phyloP scores from a whole-genome alignment of 805 yeast genomes.

The Yarrowia keelungensis region DNA sequence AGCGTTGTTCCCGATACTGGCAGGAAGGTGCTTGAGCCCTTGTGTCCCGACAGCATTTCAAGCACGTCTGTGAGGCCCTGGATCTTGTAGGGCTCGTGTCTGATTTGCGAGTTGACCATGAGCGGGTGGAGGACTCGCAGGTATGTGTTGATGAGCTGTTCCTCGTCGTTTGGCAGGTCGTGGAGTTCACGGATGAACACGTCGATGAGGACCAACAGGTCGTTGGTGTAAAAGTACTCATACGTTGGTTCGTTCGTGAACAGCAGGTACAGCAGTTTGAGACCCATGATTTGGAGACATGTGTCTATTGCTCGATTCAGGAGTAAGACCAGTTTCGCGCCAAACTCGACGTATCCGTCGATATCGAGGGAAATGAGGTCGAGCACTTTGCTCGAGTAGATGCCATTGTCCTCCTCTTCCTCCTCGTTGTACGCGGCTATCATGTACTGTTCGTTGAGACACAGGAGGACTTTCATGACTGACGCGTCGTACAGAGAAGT shows the following conservation, averaged over 20 bases:
- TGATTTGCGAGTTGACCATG: constrained; percentile 67
- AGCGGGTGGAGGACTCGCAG: constrained; percentile 77
- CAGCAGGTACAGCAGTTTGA: constrained; percentile 77
- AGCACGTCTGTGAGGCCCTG: constrained; percentile 61
- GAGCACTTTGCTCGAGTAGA: constrained; percentile 59
- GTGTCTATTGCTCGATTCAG: constrained; percentile 77
- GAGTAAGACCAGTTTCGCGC: constrained; percentile 72
- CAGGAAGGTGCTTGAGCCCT: constrained; percentile 33
- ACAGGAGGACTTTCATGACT: constrained; percentile 71
- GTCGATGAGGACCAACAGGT: constrained; percentile 81
- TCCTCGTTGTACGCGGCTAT: constrained; percentile 49
- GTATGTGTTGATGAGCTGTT: constrained; percentile 68
- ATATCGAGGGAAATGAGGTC: constrained; percentile 58
- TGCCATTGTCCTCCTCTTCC: constrained; percentile 1
- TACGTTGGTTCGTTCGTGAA: constrained; percentile 70
- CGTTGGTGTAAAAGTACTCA: constrained; percentile 80
- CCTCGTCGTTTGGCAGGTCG: constrained; percentile 68
- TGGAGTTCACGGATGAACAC: constrained; percentile 80
- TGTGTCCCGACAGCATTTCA: constrained; percentile 51
- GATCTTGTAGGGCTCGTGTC: constrained; percentile 63
- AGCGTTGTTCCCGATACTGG: constrained; percentile 44
- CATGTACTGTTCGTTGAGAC: constrained; percentile 88
- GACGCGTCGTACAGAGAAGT: constrained; percentile 58
- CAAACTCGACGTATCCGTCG: constrained; percentile 59
- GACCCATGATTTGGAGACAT: constrained; percentile 74